These are phyloP conservation scores for Botryococcus braunii DNA, from an alignment of 163 green algal genomes.

Conservation along the genomic window DNA sequence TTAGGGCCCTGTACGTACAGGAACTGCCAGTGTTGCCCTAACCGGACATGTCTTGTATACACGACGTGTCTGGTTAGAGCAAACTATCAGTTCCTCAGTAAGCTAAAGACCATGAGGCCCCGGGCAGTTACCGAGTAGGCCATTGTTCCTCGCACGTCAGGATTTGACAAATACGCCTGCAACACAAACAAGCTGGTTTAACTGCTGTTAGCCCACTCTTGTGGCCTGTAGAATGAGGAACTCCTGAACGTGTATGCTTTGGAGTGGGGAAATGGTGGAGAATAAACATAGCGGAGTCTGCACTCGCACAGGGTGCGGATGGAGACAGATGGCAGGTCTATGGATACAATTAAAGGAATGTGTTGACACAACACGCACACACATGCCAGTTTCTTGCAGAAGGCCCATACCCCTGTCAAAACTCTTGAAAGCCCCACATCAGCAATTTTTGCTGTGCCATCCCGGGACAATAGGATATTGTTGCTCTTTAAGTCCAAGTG, in stretches of 20 bases:
- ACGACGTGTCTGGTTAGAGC: too few relatives aligned
- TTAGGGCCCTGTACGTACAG: background rate
- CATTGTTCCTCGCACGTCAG: too few relatives aligned
- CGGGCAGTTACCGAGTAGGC: too few relatives aligned
- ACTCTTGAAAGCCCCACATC: constrained; percentile 26
- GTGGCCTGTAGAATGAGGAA: too few relatives aligned
- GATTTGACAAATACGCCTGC: too few relatives aligned
- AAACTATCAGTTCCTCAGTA: too few relatives aligned
- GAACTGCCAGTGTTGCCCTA: background rate
- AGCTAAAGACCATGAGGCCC: too few relatives aligned
- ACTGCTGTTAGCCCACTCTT: too few relatives aligned
- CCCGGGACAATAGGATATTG: constrained; percentile 27
- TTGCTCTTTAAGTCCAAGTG: constrained; percentile 27
- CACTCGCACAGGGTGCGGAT: background rate
- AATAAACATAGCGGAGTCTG: background rate
- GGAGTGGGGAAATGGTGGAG: background rate
- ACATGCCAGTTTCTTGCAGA: too few relatives aligned
- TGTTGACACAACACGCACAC: background rate
- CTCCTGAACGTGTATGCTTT: background rate
- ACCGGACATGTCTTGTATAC: background rate
- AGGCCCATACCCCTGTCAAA: constrained; percentile 15
- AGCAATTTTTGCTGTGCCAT: constrained; percentile 25
- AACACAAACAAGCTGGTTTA: too few relatives aligned
- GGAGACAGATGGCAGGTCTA: background rate
- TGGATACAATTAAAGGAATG: background rate